phyloP scores from a whole-genome alignment of 495 filamentous ascomycete genomes.

The Penicillium ochrochloron region DNA sequence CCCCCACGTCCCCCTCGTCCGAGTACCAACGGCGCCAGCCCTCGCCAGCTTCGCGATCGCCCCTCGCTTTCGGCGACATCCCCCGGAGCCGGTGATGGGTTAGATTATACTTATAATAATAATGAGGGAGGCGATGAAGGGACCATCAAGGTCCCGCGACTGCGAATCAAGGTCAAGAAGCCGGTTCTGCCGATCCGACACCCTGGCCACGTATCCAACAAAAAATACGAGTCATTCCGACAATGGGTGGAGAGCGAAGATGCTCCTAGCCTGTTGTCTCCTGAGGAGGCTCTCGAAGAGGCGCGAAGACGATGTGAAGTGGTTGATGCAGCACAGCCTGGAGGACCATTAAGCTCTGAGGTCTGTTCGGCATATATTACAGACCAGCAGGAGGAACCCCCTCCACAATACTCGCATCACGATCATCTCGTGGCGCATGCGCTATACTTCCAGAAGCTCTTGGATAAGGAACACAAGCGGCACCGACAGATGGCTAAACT shows the following conservation, averaged over 20 bases:
- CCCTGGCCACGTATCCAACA: slow-evolving; percentile 53
- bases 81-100: slow-evolving; percentile 10
- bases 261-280: slow-evolving; percentile 42
- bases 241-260: slow-evolving; percentile 62
- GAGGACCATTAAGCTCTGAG: slow-evolving; percentile 72
- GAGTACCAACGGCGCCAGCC: slow-evolving; percentile 29
- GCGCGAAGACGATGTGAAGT: slow-evolving; percentile 60
- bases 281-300: slow-evolving; percentile 60
- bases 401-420: slow-evolving; percentile 78
- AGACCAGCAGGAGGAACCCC: slow-evolving; percentile 73
- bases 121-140: slow-evolving; percentile 29
- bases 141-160: slow-evolving; percentile 42
- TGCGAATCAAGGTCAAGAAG: slow-evolving; percentile 59
- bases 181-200: slow-evolving; percentile 56
- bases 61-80: slow-evolving; percentile 33
- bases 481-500: slow-evolving; percentile 59
- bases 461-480: slow-evolving; percentile 74
- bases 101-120: slow-evolving; percentile 19
- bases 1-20: slow-evolving; percentile 25
- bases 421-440: slow-evolving; percentile 86
- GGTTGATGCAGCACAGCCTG: slow-evolving; percentile 69
- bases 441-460: slow-evolving; percentile 74
- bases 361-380: slow-evolving; percentile 76
- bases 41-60: slow-evolving; percentile 34
- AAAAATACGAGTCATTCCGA: slow-evolving; percentile 55